These are phyloP conservation scores for Daldinia sp. DNA, from an alignment of 2,329 filamentous ascomycete species.

Conservation along the genomic window DNA sequence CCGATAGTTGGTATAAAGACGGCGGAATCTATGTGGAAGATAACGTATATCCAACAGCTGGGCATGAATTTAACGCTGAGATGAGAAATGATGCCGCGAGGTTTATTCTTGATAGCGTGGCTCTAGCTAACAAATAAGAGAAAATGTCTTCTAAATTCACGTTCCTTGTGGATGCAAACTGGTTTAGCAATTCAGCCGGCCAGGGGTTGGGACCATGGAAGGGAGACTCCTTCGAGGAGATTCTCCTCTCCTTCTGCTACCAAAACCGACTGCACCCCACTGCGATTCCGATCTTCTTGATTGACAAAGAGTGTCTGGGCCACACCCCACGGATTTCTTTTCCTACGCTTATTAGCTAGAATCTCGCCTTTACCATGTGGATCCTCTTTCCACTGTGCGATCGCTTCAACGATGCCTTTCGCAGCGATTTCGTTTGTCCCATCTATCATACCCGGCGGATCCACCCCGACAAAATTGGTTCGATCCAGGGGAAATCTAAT, in stretches of 20 bases:
- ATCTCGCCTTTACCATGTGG: conserved; percentile 58
- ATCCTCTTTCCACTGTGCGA: conserved; percentile 60
- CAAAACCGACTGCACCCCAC: conserved; percentile 50
- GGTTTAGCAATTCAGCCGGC: background rate
- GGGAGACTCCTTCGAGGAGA: conserved; percentile 49
- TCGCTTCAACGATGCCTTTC: conserved; percentile 53
- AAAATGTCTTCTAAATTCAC: conserved; percentile 42
- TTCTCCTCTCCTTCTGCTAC: conserved; percentile 50
- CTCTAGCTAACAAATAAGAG: conserved; percentile 42
- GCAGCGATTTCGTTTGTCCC: conserved; percentile 51
- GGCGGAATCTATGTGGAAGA: conserved; percentile 67
- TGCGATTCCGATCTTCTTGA: conserved; percentile 47
- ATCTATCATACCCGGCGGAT: conserved; percentile 62
- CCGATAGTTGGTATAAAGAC: conserved; percentile 61
- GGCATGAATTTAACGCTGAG: conserved; percentile 71
- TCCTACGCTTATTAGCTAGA: conserved; percentile 57
- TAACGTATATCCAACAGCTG: conserved; percentile 71
- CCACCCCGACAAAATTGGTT: conserved; percentile 67
- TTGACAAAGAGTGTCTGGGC: conserved; percentile 55
- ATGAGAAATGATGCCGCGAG: conserved; percentile 73
- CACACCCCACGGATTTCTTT: conserved; percentile 59
- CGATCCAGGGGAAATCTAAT: conserved; percentile 60
- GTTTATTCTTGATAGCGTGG: conserved; percentile 65
- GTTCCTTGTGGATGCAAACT: conserved; percentile 1
- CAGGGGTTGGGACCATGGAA: conserved; percentile 51